These are phyloP conservation scores for Draba incana DNA, from an alignment of 345 rosid genomes.

Conservation along the genomic window DNA sequence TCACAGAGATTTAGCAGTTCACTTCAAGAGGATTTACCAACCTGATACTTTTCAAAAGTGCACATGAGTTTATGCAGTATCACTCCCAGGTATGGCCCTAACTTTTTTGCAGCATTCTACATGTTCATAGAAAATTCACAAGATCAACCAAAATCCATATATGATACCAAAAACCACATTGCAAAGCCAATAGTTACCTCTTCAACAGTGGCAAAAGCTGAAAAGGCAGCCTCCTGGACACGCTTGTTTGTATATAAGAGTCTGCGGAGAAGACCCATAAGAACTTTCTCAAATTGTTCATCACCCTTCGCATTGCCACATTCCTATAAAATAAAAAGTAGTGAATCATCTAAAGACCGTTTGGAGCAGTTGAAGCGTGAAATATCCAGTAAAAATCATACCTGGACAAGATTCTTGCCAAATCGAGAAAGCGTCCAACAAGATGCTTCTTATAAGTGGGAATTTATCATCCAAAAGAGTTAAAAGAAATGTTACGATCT, in stretches of 20 bases:
- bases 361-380: conserved; percentile 10
- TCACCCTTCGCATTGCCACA: conserved; percentile 68
- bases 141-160: conserved; percentile 20
- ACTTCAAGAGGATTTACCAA: conserved; percentile 37
- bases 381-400: conserved; percentile 38
- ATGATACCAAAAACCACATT: conserved; percentile 28
- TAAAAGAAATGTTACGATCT: conserved; percentile 88
- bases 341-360: conserved; percentile 22
- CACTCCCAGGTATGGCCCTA: conserved; percentile 76
- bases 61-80: conserved; percentile 95
- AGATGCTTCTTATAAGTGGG: conserved; percentile 91
- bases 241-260: conserved; percentile 90
- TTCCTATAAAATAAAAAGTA: conserved; percentile 53
- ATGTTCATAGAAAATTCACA: conserved; percentile 37
- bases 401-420: conserved; percentile 97
- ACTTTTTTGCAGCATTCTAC: conserved; percentile 90
- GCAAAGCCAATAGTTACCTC: conserved; percentile 60
- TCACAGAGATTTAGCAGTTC: conserved; percentile 20
- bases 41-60: conserved; percentile 99
- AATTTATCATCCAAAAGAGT: conserved; percentile 94
- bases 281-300: conserved; percentile 82
- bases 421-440: conserved; percentile 99
- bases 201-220: conserved; percentile 96
- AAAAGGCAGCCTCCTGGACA: conserved; percentile 99
- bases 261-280: conserved; percentile 78